Conservation (phyloP, 176 grass and related monocot genomes). For the Thalia dealbata region DNA sequence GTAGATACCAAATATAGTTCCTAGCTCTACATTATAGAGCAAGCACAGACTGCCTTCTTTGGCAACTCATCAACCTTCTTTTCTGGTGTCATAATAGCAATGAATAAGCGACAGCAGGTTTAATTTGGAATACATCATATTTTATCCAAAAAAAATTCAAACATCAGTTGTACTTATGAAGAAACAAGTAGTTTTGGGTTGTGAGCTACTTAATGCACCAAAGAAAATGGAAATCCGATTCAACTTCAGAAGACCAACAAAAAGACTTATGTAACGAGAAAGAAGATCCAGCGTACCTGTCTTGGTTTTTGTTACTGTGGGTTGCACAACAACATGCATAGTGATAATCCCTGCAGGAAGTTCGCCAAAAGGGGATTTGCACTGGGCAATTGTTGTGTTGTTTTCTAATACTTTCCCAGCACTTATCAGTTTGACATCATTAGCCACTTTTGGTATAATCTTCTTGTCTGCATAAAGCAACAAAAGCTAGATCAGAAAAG, state of each 20-base stretch:
- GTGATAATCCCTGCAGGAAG: constrained; percentile 44
- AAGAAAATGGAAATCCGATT: too few relatives aligned
- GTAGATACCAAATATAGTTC: not conserved
- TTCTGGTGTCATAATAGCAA: not conserved
- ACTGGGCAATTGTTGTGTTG: constrained; percentile 50
- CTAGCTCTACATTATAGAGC: constrained; percentile 3
- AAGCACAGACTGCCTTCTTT: constrained; percentile 1
- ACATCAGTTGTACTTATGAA: not conserved
- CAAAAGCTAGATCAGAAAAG: not conserved
- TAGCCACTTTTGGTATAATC: constrained; percentile 49
- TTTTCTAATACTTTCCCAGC: constrained; percentile 72
- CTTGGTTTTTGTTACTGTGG: constrained; percentile 53
- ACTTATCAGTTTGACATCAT: constrained; percentile 65
- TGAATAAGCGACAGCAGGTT: not conserved
- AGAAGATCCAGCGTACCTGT: constrained; percentile 27
- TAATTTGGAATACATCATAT: not conserved
- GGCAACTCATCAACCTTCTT: constrained; percentile 9
- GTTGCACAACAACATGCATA: constrained; percentile 68
- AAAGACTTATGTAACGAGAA: not conserved
- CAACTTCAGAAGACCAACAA: not conserved
- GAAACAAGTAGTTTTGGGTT: not conserved
- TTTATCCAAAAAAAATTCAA: not conserved
- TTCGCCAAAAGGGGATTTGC: constrained; percentile 67
- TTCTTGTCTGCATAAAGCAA: constrained; percentile 41
- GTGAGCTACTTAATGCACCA: not conserved